Evolutionary conservation across 2,329 filamentous ascomycete genomes (phyloP).

Genomic region (Pseudopyrenochaeta lycopersici): DNA sequence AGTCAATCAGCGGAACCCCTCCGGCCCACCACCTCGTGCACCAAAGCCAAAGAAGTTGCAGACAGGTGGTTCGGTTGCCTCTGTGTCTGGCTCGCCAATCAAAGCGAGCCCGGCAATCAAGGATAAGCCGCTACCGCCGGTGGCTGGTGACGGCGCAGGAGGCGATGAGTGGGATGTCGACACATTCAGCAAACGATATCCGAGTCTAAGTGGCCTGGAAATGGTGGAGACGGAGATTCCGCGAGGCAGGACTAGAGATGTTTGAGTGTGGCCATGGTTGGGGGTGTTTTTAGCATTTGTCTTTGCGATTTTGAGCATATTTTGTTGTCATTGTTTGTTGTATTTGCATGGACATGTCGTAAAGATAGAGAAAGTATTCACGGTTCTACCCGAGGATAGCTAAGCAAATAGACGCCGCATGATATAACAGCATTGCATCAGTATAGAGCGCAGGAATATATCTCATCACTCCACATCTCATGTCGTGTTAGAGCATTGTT

Average conservation of each 20-base stretch:
- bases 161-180: slow-evolving; percentile 66
- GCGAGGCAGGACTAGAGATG: slow-evolving; percentile 27
- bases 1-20: slow-evolving; percentile 38
- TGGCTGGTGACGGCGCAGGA: slow-evolving; percentile 3
- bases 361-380: too few relatives aligned
- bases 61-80: slow-evolving; percentile 50
- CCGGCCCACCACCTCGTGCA: slow-evolving; percentile 58
- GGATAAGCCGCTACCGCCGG: slow-evolving; percentile 32
- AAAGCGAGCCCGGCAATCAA: slow-evolving; percentile 17
- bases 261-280: slow-evolving; percentile 17
- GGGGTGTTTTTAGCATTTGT: not conserved
- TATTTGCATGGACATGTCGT: too few relatives aligned
- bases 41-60: slow-evolving; percentile 69
- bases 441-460: too few relatives aligned
- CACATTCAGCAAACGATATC: slow-evolving; percentile 86
- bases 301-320: not conserved
- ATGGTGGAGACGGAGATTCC: slow-evolving; percentile 78
- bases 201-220: slow-evolving; percentile 84
- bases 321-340: too few relatives aligned
- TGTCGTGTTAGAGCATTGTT: too few relatives aligned
- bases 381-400: too few relatives aligned
- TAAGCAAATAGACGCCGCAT: too few relatives aligned
- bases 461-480: too few relatives aligned
- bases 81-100: slow-evolving; percentile 8
- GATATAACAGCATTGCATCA: too few relatives aligned